Conservation (phyloP, 2,329 filamentous ascomycete species). For the Aspergillus pseudoterreus region DNA sequence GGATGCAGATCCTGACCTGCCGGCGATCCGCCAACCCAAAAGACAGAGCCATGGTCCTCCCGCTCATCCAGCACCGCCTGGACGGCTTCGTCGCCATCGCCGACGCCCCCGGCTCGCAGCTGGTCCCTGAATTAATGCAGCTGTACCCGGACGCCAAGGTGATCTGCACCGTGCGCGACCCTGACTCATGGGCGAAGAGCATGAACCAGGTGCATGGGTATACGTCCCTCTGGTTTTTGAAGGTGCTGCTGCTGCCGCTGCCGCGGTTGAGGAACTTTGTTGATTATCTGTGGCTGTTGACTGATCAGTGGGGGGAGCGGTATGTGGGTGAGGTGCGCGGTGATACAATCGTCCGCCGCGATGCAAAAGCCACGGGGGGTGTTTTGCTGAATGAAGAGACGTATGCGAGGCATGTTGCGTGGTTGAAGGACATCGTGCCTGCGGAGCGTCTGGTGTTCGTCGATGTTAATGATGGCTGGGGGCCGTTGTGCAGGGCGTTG, state of each 20-base stretch:
- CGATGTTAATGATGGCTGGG: constrained; percentile 44
- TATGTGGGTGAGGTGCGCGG: constrained; percentile 11
- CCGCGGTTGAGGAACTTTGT: constrained; percentile 23
- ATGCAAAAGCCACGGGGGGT: neutral
- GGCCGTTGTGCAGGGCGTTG: constrained; percentile 44
- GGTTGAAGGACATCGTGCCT: constrained; percentile 24
- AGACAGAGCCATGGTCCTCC: neutral
- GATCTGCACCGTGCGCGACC: constrained; percentile 36
- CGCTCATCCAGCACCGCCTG: constrained; percentile 7
- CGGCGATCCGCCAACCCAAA: neutral
- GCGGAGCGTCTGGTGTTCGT: constrained; percentile 34
- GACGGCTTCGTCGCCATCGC: constrained; percentile 47
- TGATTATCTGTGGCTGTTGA: constrained; percentile 13
- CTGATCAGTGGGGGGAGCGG: constrained; percentile 17
- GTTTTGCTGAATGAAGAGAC: constrained; percentile 4
- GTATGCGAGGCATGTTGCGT: constrained; percentile 20
- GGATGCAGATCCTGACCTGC: constrained; percentile 15
- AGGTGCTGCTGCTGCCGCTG: constrained; percentile 19
- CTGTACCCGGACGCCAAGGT: constrained; percentile 50
- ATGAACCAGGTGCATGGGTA: constrained; percentile 16
- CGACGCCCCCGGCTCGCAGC: constrained; percentile 42
- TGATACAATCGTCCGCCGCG: neutral
- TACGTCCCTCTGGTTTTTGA: constrained; percentile 17
- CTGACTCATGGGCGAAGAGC: constrained; percentile 19
- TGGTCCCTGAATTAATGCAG: constrained; percentile 46